Evolutionary conservation across 2,329 filamentous ascomycete genomes (phyloP), one percentile per base, ranked within the genome.

Genomic region (Aspergillus puulaauensis): DNA sequence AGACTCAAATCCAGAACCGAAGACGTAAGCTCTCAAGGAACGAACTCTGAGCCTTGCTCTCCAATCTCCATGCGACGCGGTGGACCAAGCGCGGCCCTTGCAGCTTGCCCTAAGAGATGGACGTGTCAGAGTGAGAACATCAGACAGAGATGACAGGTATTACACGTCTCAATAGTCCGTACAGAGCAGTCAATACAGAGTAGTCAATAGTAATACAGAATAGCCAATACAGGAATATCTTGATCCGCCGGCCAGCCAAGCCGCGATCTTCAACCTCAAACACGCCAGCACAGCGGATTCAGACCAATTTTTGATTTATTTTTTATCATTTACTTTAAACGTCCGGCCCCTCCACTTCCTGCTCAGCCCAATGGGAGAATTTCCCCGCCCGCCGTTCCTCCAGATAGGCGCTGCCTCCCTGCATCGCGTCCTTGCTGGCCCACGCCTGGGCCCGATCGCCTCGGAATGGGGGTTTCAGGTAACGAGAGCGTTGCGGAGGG

Each of bases 221-320:
- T 21, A 21, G 1, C 4, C 21, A 21, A 21, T 21, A 21, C 21
- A 21, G 21, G 21, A 21, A 21, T 21, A 21, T 21, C 21, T 21
- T 3, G 21, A 21, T 21, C 21, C 21, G 21, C 21, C 3, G 3
- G 27, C 27, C 1, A 21, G 27, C 27, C 27, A 31, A 31, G 27
- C 27, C 27, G 27, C 27, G 35, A 54, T 44, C 56, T 50, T 70
- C 47, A 70, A 70, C 62, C 65, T 71, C 69, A 71, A 72, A 72
- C 70, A 64, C 69, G 61, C 69, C 68, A 70, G 14, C 27, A 15
- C 15, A 17, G 23, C 46, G 2, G 27, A 43, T 11, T 35, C 45
- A 17, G 40, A 1, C 9, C 27, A 31, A 31, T 41, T 40, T 33
- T 6, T 37, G 47, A 37, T 15, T 14, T 27, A 27, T 35, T 41